Evolutionary conservation across 352 stramenopile species (phyloP).

Genomic region (Phytophthora syringae): DNA sequence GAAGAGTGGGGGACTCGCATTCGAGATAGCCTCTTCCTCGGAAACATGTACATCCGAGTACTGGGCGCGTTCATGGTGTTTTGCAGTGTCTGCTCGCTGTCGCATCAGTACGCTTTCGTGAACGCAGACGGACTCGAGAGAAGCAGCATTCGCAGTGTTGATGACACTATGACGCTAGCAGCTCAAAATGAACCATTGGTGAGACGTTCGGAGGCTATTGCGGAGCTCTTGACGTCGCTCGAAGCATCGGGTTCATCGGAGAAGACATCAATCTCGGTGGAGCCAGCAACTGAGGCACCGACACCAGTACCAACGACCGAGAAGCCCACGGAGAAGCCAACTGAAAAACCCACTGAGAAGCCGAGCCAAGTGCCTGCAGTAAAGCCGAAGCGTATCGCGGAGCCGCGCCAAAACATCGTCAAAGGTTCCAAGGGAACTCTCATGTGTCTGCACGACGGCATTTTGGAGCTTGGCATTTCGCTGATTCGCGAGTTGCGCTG

Average conservation of each 20-base stretch:
- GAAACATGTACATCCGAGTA: conserved; percentile 46
- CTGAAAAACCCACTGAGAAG: conserved; percentile 11
- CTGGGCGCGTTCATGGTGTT: conserved; percentile 36
- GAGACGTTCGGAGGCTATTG: background rate
- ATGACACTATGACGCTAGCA: conserved; percentile 10
- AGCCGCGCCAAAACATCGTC: conserved; percentile 37
- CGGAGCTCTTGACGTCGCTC: conserved; percentile 13
- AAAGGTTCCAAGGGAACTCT: conserved; percentile 48
- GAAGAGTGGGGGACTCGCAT: conserved; percentile 27
- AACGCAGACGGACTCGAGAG: conserved; percentile 10
- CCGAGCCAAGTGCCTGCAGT: conserved; percentile 21
- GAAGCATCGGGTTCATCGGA: conserved; percentile 15
- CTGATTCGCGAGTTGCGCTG: conserved; percentile 60
- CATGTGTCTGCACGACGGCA: conserved; percentile 48
- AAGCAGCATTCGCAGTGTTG: conserved; percentile 13
- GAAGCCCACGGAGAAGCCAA: conserved; percentile 14
- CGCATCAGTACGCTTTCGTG: conserved; percentile 34
- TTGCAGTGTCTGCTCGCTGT: conserved; percentile 34
- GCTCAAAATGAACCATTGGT: conserved; percentile 14
- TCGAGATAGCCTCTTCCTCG: conserved; percentile 41
- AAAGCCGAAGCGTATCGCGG: conserved; percentile 25
- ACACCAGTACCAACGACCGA: conserved; percentile 5
- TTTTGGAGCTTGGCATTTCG: conserved; percentile 51
- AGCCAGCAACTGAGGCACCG: background rate
- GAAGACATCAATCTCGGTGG: background rate